Evolutionary conservation across 768 basidiomycete genomes (phyloP), one percentile per base, ranked within the genome.

Genomic region (Artomyces pyxidatus): DNA sequence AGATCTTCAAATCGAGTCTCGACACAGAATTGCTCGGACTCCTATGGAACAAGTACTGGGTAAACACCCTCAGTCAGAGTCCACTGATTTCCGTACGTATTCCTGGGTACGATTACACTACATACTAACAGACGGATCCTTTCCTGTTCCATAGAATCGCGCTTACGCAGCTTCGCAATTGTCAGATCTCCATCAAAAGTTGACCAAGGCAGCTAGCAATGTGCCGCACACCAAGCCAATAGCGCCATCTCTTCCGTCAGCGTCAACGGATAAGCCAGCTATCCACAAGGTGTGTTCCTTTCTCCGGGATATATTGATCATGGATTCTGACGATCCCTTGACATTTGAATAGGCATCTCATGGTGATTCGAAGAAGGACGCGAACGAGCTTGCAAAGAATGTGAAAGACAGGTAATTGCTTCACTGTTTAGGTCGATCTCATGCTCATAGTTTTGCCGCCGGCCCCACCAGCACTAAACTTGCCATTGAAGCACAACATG

Each of bases 21-120:
- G 96, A 99, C 63, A 83, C 81, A 26, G 83, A 93, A 59, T 70
- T 99, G 3, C 74, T 99, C 37, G 88, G 88, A 19, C 69, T 94
- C 61, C 68, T 99, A 47, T 98, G 95, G 95, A 98, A 99, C 69
- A 98, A 97, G 68, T 99, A 99, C 59, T 99, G 96, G 96, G 91
- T 96, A 22, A 93, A 93, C 59, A 99, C 96, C 2, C 73, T 99
- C 32, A 91, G 88, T 58, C 89, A 91, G 61, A 95, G 90, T 61
- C 86, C 93, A 4, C 65, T 98, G 42, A 86, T 97, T 44, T 92
- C 92, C 19, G 95, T 97, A 49, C 26, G 82, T 64, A 26, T 12
- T 14, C 26, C 26, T 11, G 14, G 4, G 17, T 45, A 6, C 35
- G 7, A 25, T 35, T 22, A 1, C 11, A 41, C 11, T 19, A 16